These are phyloP conservation scores for Cavenderia fasciculata DNA, from an alignment of 78 protist species.

Conservation along the genomic window DNA sequence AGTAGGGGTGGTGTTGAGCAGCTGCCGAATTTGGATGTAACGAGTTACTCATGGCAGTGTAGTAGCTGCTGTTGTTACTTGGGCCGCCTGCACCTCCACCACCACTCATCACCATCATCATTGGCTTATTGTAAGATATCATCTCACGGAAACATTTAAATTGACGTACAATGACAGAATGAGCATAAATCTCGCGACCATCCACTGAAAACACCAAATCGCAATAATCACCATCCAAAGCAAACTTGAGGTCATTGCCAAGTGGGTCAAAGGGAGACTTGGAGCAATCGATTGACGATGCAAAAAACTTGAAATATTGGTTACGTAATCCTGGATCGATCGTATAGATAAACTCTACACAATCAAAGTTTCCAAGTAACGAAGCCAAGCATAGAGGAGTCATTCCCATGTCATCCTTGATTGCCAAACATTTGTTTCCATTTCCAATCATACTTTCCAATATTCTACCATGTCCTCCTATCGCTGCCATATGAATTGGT, in stretches of 20 bases:
- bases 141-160: slow-evolving; percentile 43
- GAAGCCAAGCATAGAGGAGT: slow-evolving; percentile 66
- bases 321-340: slow-evolving; percentile 8
- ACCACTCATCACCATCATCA: not conserved
- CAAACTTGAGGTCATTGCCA: slow-evolving; percentile 39
- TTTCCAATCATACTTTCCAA: slow-evolving; percentile 29
- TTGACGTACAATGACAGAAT: slow-evolving; percentile 40
- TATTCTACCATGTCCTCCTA: slow-evolving; percentile 25
- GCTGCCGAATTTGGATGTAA: not conserved
- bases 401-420: slow-evolving; percentile 71
- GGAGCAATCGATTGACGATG: slow-evolving; percentile 4
- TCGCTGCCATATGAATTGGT: slow-evolving; percentile 56
- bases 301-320: not conserved
- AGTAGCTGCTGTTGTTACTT: not conserved
- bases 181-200: slow-evolving; percentile 58
- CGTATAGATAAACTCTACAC: slow-evolving; percentile 35
- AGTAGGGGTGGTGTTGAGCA: not conserved
- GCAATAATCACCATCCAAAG: slow-evolving; percentile 65
- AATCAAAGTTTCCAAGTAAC: slow-evolving; percentile 59
- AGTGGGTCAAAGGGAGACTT: slow-evolving; percentile 69
- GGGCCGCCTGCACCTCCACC: not conserved
- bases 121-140: not conserved
- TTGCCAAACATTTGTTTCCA: not conserved
- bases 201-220: slow-evolving; percentile 46
- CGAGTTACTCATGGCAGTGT: not conserved